phyloP scores from a whole-genome alignment of 169 alveolate species.

The Eimeria necatrix region DNA sequence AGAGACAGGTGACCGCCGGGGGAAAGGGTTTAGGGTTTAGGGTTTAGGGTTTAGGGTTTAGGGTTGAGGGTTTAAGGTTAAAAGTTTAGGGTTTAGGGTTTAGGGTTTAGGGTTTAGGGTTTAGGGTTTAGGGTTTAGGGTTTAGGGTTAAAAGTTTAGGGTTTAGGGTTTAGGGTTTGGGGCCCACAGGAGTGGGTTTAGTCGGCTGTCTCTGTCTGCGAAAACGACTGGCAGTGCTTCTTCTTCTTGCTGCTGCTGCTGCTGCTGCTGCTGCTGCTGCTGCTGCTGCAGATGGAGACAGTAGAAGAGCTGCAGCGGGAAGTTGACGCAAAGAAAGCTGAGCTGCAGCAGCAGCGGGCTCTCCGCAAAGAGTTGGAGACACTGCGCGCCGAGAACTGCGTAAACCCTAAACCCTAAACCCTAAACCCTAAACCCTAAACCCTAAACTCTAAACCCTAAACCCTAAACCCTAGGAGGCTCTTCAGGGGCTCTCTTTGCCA shows the following conservation, averaged over 20 bases:
- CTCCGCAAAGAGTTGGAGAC: background rate
- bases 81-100: background rate
- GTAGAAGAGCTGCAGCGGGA: conserved; percentile 52
- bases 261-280: background rate
- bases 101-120: background rate
- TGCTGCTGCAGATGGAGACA: conserved; percentile 44
- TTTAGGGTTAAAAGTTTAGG: background rate
- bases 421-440: conserved; percentile 30
- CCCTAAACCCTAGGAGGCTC: too few species aligned
- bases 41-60: too few species aligned
- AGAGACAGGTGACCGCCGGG: conserved; percentile 32
- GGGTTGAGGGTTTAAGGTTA: too few species aligned
- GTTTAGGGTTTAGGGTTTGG: conserved; percentile 46
- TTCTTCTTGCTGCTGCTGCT: background rate
- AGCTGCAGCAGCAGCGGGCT: conserved; percentile 17
- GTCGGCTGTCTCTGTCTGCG: too few species aligned
- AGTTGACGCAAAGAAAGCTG: background rate
- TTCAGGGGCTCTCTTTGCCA: background rate
- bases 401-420: too few species aligned
- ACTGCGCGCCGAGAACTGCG: background rate
- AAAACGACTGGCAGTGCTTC: too few species aligned
- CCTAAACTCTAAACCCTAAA: conserved; percentile 10
- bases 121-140: conserved; percentile 52
- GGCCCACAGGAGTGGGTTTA: too few species aligned
- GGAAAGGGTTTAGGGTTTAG: too few species aligned